Evolutionary conservation across 2,329 filamentous ascomycete species (phyloP).

Genomic region (Colletotrichum noveboracense): DNA sequence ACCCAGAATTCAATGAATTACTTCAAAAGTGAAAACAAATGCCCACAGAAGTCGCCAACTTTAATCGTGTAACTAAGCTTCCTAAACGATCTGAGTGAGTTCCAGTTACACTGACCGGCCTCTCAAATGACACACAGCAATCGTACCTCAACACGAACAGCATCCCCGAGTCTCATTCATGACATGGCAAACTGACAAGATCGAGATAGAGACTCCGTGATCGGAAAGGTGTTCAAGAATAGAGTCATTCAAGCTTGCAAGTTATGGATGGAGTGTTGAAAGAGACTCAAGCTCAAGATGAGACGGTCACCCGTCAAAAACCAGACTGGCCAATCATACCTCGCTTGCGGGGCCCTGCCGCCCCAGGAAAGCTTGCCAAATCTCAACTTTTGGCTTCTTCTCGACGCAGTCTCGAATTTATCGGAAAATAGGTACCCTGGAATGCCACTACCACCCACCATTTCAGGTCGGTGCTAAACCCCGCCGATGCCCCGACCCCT

Average conservation of each 20-base stretch:
- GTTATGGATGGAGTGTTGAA: neutral
- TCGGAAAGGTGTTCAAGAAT: neutral
- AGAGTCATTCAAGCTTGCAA: neutral
- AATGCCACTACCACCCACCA: neutral
- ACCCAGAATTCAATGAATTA: neutral
- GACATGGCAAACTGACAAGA: neutral
- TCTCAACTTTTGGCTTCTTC: neutral
- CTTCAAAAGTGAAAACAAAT: neutral
- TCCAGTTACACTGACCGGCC: neutral
- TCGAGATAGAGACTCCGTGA: neutral
- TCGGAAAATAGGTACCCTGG: neutral
- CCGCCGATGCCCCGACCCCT: conserved; percentile 7
- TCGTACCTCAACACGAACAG: neutral
- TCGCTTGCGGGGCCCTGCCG: neutral
- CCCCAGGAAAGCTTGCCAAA: neutral
- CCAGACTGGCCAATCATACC: neutral
- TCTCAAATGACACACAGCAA: neutral
- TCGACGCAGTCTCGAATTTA: neutral
- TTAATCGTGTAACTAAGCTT: neutral
- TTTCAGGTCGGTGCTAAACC: neutral
- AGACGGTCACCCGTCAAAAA: neutral
- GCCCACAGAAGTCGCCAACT: neutral
- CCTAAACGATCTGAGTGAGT: neutral
- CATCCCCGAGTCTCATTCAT: neutral
- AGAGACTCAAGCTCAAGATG: neutral